phyloP scores from a whole-genome alignment of 2,329 filamentous ascomycete genomes.

The Colletotrichum sp. region DNA sequence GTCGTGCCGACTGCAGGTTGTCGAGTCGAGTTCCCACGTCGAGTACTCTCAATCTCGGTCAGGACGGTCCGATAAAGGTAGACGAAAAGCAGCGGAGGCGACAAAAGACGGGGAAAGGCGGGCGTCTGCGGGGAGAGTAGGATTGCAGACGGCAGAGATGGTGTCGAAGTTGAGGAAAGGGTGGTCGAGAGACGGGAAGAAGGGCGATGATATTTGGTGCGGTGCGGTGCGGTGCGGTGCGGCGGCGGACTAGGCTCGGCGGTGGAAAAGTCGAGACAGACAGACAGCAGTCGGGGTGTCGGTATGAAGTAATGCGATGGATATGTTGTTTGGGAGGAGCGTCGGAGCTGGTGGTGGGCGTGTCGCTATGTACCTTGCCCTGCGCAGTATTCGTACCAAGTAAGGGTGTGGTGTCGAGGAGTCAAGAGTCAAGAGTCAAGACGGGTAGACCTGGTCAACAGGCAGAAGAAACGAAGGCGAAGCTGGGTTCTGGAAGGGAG shows the following conservation, averaged over 20 bases:
- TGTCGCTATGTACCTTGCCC: background rate
- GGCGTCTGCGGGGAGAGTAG: background rate
- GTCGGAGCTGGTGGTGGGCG: background rate
- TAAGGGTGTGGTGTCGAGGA: background rate
- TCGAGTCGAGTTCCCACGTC: background rate
- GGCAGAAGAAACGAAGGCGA: slow-evolving; percentile 19
- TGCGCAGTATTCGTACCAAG: background rate
- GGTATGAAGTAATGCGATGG: slow-evolving; percentile 19
- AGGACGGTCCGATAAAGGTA: background rate
- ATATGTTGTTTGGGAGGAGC: background rate
- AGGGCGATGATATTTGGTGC: background rate
- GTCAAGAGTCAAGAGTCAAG: slow-evolving; percentile 2
- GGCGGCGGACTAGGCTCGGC: background rate
- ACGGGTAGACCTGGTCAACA: slow-evolving; percentile 18
- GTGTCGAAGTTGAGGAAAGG: background rate
- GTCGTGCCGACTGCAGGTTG: slow-evolving; percentile 1
- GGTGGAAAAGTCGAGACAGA: background rate
- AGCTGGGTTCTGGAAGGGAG: background rate
- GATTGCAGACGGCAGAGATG: background rate
- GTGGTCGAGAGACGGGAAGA: background rate
- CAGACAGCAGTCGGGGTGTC: background rate
- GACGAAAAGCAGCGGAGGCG: background rate
- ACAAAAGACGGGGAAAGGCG: background rate
- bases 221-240: background rate
- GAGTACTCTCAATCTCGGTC: background rate